Evolutionary conservation across 371 early-diverging fungal genomes (phyloP).

Genomic region (Mucor saturninus): DNA sequence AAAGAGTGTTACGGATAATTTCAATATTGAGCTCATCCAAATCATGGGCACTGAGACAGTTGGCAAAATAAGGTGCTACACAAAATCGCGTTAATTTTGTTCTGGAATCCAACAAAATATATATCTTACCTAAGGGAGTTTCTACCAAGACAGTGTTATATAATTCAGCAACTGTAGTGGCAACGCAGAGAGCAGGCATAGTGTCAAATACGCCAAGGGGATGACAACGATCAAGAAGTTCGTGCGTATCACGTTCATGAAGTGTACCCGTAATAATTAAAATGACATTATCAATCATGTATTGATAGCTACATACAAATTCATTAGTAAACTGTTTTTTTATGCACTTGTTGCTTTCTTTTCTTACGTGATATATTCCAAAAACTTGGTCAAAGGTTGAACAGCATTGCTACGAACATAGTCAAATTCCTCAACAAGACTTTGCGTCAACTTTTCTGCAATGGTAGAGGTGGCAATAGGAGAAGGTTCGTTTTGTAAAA

Average conservation of each 20-base stretch:
- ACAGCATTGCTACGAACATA: constrained; percentile 89
- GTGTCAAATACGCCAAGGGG: constrained; percentile 96
- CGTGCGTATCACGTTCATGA: constrained; percentile 97
- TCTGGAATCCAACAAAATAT: background rate
- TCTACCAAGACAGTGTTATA: constrained; percentile 97
- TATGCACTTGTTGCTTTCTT: constrained; percentile 3
- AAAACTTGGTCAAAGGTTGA: constrained; percentile 83
- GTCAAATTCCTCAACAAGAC: constrained; percentile 90
- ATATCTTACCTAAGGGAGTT: constrained; percentile 83
- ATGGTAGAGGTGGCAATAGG: constrained; percentile 94
- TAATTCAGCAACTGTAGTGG: constrained; percentile 93
- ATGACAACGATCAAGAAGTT: constrained; percentile 94
- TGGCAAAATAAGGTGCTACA: constrained; percentile 94
- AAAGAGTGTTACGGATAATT: constrained; percentile 97
- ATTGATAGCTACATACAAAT: constrained; percentile 75
- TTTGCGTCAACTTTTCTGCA: constrained; percentile 85
- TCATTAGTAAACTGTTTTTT: background rate
- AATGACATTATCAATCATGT: constrained; percentile 99
- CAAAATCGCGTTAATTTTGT: constrained; percentile 10
- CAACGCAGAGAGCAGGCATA: constrained; percentile 97
- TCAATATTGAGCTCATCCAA: constrained; percentile 98
- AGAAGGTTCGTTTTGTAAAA: constrained; percentile 95
- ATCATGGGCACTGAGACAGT: constrained; percentile 95
- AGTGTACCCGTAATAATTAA: constrained; percentile 97
- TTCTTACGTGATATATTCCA: constrained; percentile 93